Conservation (phyloP, 192 early-diverging fungal genomes). For the Geosiphon pyriformis region DNA sequence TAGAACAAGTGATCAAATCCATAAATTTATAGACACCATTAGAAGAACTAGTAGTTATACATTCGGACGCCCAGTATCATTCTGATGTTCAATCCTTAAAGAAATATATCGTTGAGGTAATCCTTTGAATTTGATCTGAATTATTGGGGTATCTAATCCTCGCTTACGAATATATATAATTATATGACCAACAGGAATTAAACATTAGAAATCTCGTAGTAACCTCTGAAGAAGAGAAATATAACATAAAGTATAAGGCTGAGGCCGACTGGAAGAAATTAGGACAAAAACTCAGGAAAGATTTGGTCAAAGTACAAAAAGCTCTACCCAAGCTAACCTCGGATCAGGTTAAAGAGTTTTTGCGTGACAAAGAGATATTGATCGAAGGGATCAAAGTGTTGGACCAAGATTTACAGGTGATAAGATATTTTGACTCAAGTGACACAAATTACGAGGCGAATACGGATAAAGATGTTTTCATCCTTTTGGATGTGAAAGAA, state of each 20-base stretch:
- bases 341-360: slow-evolving; percentile 78
- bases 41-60: slow-evolving; percentile 87
- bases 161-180: no score
- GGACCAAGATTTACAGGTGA: slow-evolving; percentile 79
- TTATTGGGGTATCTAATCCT: no score
- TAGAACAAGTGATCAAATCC: no score
- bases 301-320: slow-evolving; percentile 78
- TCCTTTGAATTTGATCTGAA: background rate
- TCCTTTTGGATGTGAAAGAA: slow-evolving; percentile 80
- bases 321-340: slow-evolving; percentile 70
- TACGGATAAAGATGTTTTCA: slow-evolving; percentile 74
- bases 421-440: slow-evolving; percentile 78
- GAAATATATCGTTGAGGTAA: slow-evolving; percentile 71
- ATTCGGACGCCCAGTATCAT: slow-evolving; percentile 82
- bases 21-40: slow-evolving; percentile 83
- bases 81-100: slow-evolving; percentile 80
- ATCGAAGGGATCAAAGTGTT: slow-evolving; percentile 76
- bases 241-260: slow-evolving; percentile 88
- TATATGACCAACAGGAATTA: slow-evolving; percentile 53
- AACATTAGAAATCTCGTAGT: slow-evolving; percentile 83
- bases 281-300: slow-evolving; percentile 87
- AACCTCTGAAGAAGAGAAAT: slow-evolving; percentile 85
- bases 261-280: slow-evolving; percentile 88
- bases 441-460: slow-evolving; percentile 68
- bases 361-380: slow-evolving; percentile 56